phyloP scores from a whole-genome alignment of 1,139 yeast genomes.

The Nadsonia starkeyi-henricii region DNA sequence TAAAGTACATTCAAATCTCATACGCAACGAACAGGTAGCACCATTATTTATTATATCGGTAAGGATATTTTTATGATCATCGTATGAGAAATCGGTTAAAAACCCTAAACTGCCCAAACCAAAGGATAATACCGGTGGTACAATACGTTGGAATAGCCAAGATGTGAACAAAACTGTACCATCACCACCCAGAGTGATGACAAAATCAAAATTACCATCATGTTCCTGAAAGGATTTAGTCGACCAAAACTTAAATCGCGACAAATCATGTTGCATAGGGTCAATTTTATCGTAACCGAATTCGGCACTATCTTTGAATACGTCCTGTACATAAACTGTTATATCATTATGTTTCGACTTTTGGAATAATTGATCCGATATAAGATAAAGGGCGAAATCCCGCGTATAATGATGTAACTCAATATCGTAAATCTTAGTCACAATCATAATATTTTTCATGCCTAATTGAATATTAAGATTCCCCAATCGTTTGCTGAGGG shows the following conservation, averaged over 20 bases:
- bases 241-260: constrained; percentile 43
- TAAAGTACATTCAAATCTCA: constrained; percentile 67
- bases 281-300: constrained; percentile 32
- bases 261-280: constrained; percentile 24
- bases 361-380: constrained; percentile 15
- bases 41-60: constrained; percentile 42
- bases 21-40: constrained; percentile 55
- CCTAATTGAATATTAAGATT: constrained; percentile 40
- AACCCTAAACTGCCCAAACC: constrained; percentile 6
- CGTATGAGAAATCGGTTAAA: constrained; percentile 47
- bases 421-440: constrained; percentile 57
- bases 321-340: constrained; percentile 35
- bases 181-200: constrained; percentile 55
- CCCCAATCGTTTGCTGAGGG: constrained; percentile 22
- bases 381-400: constrained; percentile 45
- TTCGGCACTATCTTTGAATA: constrained; percentile 30
- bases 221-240: constrained; percentile 35
- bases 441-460: constrained; percentile 45
- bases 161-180: constrained; percentile 79
- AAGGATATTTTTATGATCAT: constrained; percentile 39
- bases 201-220: constrained; percentile 41
- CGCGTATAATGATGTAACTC: constrained; percentile 41
- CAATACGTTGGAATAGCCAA: constrained; percentile 62
- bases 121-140: constrained; percentile 49
- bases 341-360: constrained; percentile 8